Evolutionary conservation across 2,329 filamentous ascomycete genomes (phyloP), one percentile per base, ranked within the genome.

Genomic region (Madurella mycetomatis): DNA sequence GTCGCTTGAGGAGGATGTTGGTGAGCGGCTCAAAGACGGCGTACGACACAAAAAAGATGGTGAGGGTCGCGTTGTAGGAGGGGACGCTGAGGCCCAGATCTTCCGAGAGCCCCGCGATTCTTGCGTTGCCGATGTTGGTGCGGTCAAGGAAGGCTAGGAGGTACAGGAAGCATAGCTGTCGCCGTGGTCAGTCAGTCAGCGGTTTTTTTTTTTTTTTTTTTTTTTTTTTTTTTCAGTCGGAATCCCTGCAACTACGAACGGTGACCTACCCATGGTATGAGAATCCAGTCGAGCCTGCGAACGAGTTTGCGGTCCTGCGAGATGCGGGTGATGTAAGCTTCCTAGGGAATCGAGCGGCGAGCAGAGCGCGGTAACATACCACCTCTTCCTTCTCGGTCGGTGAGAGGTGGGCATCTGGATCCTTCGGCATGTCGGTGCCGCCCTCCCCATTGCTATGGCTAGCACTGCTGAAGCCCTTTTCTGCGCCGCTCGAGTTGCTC

Each of bases 1-100:
- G 73, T 16, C 78, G 80, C 72, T 95, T 95, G 55, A 95, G 82
- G 19, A 95, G 71, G 45, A 92, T 75, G 67, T 95, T 95, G 56
- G 88, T 90, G 42, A 91, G 64, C 0, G 84, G 83, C 68, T 94
- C 90, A 59, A 90, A 91, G 34, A 91, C 71, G 2, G 88, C 80
- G 67, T 96, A 96, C 0, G 87, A 90, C 47, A 95, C 78, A 73
- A 95, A 95, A 74, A 95, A 95, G 62, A 95, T 86, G 34, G 87
- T 89, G 8, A 95, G 76, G 0, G 85, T 81, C 18, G 81, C 76
- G 68, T 92, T 92, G 73, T 91, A 95, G 65, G 87, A 76, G 5
- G 76, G 70, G 2, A 79, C 76, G 0, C 77, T 78, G 47, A 92
- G 81, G 32, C 79, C 60, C 15, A 94, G 72, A 54, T 87, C 83